phyloP scores from a whole-genome alignment of 176 grass and related monocot species.

The Oropetium thomaeum region DNA sequence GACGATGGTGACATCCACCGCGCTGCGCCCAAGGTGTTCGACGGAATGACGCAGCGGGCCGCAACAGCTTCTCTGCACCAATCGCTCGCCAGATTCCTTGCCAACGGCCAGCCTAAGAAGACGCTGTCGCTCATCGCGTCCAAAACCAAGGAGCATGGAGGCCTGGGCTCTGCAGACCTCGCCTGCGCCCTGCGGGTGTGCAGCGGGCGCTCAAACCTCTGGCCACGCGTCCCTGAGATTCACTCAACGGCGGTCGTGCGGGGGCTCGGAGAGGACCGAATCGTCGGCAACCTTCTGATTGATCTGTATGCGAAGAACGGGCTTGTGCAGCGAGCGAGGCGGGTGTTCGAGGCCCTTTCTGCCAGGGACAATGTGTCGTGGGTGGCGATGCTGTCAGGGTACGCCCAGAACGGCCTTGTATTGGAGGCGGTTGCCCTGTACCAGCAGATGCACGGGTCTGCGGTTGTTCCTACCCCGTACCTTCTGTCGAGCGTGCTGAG shows the following conservation, averaged over 20 bases:
- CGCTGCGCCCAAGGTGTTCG: slow-evolving; percentile 1
- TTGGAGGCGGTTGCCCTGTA: slow-evolving; percentile 50
- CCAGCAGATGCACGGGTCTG: slow-evolving; percentile 37
- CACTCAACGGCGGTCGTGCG: slow-evolving; percentile 11
- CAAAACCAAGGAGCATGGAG: slow-evolving; percentile 20
- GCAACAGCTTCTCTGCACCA: slow-evolving; percentile 14
- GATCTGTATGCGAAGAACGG: slow-evolving; percentile 56
- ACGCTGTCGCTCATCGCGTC: neutral
- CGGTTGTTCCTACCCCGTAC: slow-evolving; percentile 51
- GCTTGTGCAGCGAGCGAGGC: slow-evolving; percentile 24
- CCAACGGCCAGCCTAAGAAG: neutral
- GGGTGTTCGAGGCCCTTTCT: slow-evolving; percentile 52
- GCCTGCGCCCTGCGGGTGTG: slow-evolving; percentile 27
- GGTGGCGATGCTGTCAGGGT: slow-evolving; percentile 72
- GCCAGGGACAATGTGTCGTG: slow-evolving; percentile 60
- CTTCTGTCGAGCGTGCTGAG: slow-evolving; percentile 61
- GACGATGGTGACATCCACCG: neutral
- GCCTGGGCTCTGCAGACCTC: neutral
- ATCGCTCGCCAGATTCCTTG: slow-evolving; percentile 17
- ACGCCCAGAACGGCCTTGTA: slow-evolving; percentile 47
- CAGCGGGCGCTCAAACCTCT: neutral
- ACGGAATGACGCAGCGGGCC: slow-evolving; percentile 33
- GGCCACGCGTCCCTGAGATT: slow-evolving; percentile 24
- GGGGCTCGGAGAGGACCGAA: neutral
- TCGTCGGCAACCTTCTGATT: slow-evolving; percentile 47